Evolutionary conservation across 192 early-diverging fungal species (phyloP), one percentile per base, ranked within the genome.

Genomic region (Rhizophagus prolifer): DNA sequence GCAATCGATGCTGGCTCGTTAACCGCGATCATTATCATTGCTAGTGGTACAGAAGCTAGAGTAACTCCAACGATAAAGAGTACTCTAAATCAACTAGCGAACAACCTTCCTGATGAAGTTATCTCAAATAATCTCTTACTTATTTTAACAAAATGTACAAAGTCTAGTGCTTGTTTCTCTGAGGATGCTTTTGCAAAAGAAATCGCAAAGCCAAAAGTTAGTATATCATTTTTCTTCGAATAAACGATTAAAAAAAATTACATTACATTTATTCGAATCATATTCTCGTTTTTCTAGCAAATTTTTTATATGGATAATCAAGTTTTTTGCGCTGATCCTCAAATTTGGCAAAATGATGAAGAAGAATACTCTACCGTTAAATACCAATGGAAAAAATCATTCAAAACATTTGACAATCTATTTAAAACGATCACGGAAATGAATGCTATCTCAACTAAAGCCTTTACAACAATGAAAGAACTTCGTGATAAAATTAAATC

Each of bases 61-160:
- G n/a, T n/a, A n/a, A 71, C 41, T 14, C 44, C 25, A 47, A 9
- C 70, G 19, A 58, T 54, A 19, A 71, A 71, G n/a, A 47, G 26
- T 2, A 54, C 69, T 54, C 54, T 71, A 25, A 28, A 54, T 54
- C 44, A 21, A 28, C 26, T 71, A n/a, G 10, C 69, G 31, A 71
- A 71, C 54, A 71, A 71, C 46, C 26, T 71, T 36, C 69, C 70
- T 13, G 70, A 71, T 58, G 70, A 1, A 0, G 0, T 71, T 0
- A 6, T 71, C 46, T 54, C 23, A 26, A 28, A n/a, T n/a, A n/a
- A n/a, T n/a, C n/a, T n/a, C n/a, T n/a, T n/a, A n/a, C n/a, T n/a
- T n/a, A n/a, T n/a, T 71, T 71, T 71, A 71, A 71, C 70, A 71
- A 71, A 71, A 16, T 58, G 70, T 6, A 13, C 70, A 54, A 71